A percentile compares a stretch with the other conserved stretches of the same genome.
Evolutionary conservation across 352 stramenopile species (phyloP).

Genomic region (Pythium apleroticum): DNA sequence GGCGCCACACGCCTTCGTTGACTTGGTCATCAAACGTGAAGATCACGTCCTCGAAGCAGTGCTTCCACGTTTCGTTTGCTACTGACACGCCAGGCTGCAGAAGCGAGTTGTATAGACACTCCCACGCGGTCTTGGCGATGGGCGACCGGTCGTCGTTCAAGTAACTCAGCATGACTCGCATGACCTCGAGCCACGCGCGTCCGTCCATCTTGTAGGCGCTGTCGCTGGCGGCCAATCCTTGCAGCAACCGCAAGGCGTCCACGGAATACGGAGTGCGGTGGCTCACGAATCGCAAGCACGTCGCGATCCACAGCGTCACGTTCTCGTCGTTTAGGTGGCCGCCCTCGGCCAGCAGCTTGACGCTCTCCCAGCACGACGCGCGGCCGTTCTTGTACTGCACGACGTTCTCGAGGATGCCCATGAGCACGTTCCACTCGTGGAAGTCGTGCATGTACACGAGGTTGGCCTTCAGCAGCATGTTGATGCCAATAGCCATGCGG

Average conservation of each 20-base stretch:
- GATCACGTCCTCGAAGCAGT: slow-evolving; percentile 87
- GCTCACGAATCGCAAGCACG: slow-evolving; percentile 75
- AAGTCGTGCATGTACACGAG: slow-evolving; percentile 89
- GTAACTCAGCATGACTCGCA: slow-evolving; percentile 86
- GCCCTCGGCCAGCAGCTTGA: slow-evolving; percentile 67
- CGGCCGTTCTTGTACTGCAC: slow-evolving; percentile 79
- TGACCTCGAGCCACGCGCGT: slow-evolving; percentile 77
- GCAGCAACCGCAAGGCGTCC: slow-evolving; percentile 72
- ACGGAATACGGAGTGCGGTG: slow-evolving; percentile 76
- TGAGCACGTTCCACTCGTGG: slow-evolving; percentile 70
- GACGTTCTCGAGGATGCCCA: slow-evolving; percentile 75
- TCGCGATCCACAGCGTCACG: slow-evolving; percentile 79
- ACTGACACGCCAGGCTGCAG: slow-evolving; percentile 69
- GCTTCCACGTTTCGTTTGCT: slow-evolving; percentile 71
- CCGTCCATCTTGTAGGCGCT: slow-evolving; percentile 75
- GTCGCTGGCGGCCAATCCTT: slow-evolving; percentile 71
- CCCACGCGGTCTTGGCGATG: slow-evolving; percentile 82
- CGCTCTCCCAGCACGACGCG: slow-evolving; percentile 73
- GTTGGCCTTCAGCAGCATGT: slow-evolving; percentile 85
- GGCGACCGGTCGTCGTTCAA: slow-evolving; percentile 73
- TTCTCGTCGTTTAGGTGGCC: slow-evolving; percentile 77
- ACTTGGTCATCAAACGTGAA: slow-evolving; percentile 88
- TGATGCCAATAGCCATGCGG: slow-evolving; percentile 74
- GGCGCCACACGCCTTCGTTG: slow-evolving; percentile 48
- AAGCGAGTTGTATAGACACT: slow-evolving; percentile 82